Evolutionary conservation across 75 land plant species (phyloP), one percentile per base, ranked within the genome.

Genomic region (Chamaecyparis obtusa): DNA sequence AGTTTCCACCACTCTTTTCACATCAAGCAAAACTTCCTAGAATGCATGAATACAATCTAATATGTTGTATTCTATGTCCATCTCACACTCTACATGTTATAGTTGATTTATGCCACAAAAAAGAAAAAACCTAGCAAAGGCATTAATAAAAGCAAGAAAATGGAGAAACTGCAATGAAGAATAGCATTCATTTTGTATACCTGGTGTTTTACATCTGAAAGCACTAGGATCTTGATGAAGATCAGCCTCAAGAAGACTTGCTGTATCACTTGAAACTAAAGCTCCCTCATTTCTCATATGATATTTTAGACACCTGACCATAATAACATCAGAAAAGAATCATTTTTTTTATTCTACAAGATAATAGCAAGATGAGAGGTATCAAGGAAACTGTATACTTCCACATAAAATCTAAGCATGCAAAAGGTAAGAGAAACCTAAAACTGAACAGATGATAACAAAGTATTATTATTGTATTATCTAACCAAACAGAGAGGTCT

Each of bases 181-280:
- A 6, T 5, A 21, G 27, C 43, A 7, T 39, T 77, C 43, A 21
- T 6, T 80, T 44, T 80, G n/a, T 27, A 80, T 80, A 80, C 83
- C 83, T 80, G 83, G 30, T 41, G 30, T 43, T 44, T 27, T 43
- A 80, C 46, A 44, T 9, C 46, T 80, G 83, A 80, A 80, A 24
- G 83, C 49, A 10, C 27, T 27, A 3, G 83, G 83, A 44, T 80
- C 83, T 44, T 80, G n/a, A 43, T 80, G 2, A 80, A 80, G 83
- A 80, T 44, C 83, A 80, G 83, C 83, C 1, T 49, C 49, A 80
- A 80, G 11, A 80, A 80, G 51, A 80, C 49, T 80, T 80, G 27
- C 32, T 44, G 83, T 48, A 3, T 44, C 48, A 43, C 48, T 80
- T 44, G 83, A 80, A 80, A 44, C n/a, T 80, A 80, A 80, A 80